Base-by-base conservation (phyloP, 169 alveolate species). In the Plasmodium billcollinsi region DNA sequence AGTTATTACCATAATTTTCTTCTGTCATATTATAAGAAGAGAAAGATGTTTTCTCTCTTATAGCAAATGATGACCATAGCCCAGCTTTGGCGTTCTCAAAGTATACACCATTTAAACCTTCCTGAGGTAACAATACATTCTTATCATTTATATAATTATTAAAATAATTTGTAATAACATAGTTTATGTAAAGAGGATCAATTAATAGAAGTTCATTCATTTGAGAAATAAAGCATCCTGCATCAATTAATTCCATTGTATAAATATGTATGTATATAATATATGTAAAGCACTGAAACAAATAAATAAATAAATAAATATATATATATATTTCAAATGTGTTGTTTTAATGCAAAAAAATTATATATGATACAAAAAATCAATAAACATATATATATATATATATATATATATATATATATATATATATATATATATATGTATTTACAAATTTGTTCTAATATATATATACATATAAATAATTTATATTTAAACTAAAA, bases 1-100 rank as follows among this genome's bases (percentile, higher is more conserved):
- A 39, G 9, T 39, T 39, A n/a, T 18, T 26, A 70, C 56, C 52
- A 12, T 59, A 20, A 20, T 24, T 50, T 47, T 24, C 18, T 58
- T 86, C 71, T 18, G 26, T 66, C 24, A 62, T 26, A 43, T 62
- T 86, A 29, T n/a, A 21, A 21, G 29, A 50, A 15, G 18, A 56
- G 24, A 56, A 56, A 14, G 24, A 50, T 18, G 9, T 73, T 20
- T 71, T 86, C 26, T 86, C 92, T n/a, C 67, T 61, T 12, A 86
- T 86, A 1, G 92, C 92, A 86, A 86, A 86, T 39, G 78, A 86
- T 7, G 92, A 86, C 92, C 92, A 86, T 49, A 86, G 26, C 15
- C 92, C 92, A 5, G 88, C 65, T 54, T 73, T 86, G 5, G 92
- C 83, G 45, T 86, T 86, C 24, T 29, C 65, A 43, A 86, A 66